Evolutionary conservation across 2,329 filamentous ascomycete species (phyloP).

Genomic region (Byssoonygena ceratinophila): DNA sequence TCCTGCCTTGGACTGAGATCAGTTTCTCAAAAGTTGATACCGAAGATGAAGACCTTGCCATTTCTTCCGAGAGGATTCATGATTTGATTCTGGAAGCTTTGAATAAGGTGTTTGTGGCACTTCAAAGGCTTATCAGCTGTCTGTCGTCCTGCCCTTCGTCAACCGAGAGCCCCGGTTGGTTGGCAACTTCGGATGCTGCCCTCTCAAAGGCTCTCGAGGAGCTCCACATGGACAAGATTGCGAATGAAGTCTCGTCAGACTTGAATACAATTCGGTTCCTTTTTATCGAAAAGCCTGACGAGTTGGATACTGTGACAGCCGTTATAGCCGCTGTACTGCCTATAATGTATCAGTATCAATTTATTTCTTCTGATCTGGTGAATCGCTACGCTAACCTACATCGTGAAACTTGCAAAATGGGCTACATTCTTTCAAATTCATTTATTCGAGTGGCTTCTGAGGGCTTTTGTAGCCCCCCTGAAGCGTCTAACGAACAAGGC

Average conservation of each 20-base stretch:
- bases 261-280: slow-evolving; percentile 40
- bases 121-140: slow-evolving; percentile 59
- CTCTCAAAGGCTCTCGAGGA: slow-evolving; percentile 47
- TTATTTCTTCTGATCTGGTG: slow-evolving; percentile 50
- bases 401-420: slow-evolving; percentile 59
- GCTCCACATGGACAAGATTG: slow-evolving; percentile 50
- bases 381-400: slow-evolving; percentile 55
- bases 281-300: slow-evolving; percentile 33
- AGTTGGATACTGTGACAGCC: slow-evolving; percentile 43
- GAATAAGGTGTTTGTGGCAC: slow-evolving; percentile 65
- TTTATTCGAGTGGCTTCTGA: slow-evolving; percentile 71
- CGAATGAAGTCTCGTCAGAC: slow-evolving; percentile 35
- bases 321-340: slow-evolving; percentile 55
- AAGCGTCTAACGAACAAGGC: slow-evolving; percentile 61
- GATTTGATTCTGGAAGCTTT: slow-evolving; percentile 52
- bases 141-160: slow-evolving; percentile 47
- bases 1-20: slow-evolving; percentile 52
- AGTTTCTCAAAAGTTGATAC: slow-evolving; percentile 20
- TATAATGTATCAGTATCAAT: slow-evolving; percentile 62
- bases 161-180: slow-evolving; percentile 53
- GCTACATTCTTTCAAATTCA: slow-evolving; percentile 61
- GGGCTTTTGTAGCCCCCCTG: slow-evolving; percentile 83
- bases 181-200: slow-evolving; percentile 47
- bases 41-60: not conserved
- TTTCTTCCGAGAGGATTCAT: slow-evolving; percentile 42